A percentile compares a stretch with the other conserved stretches of the same genome.
These are phyloP conservation scores for Entonaema liquescens DNA, from an alignment of 495 filamentous ascomycete genomes.

Conservation along the genomic window DNA sequence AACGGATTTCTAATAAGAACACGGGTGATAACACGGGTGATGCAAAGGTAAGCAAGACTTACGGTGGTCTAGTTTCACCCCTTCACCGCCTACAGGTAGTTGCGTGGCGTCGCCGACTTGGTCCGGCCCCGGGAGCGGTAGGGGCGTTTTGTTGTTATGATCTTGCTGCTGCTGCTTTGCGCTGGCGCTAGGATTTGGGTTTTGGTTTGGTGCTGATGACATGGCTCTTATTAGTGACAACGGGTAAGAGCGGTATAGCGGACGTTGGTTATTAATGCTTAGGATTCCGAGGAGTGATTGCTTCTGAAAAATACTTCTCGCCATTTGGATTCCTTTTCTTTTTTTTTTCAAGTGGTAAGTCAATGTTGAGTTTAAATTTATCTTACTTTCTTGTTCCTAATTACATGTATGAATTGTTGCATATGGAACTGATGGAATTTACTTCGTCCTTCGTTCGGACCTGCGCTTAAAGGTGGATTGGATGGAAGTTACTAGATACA, in stretches of 20 bases:
- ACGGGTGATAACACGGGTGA: no score
- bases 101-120: constrained; percentile 19
- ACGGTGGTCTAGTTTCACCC: constrained; percentile 32
- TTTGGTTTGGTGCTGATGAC: constrained; percentile 27
- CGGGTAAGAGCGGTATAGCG: constrained; percentile 14
- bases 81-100: constrained; percentile 33
- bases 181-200: constrained; percentile 5
- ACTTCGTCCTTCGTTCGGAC: neutral
- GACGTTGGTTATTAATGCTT: constrained; percentile 4
- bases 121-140: constrained; percentile 25
- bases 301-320: constrained; percentile 19
- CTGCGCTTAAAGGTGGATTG: constrained; percentile 2
- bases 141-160: constrained; percentile 11
- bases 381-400: neutral
- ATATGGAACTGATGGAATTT: neutral
- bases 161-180: constrained; percentile 2
- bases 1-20: neutral
- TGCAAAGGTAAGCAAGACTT: constrained; percentile 12
- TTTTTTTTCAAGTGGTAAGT: neutral
- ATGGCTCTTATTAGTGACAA: constrained; percentile 26
- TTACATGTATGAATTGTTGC: neutral
- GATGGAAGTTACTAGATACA: constrained; percentile 32
- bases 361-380: neutral
- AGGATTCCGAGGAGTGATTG: constrained; percentile 27
- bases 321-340: constrained; percentile 12